Percentiles rank a stretch among this genome's conserved stretches.
Conservation (phyloP, 768 basidiomycete genomes). For the Naematelia encephala region DNA sequence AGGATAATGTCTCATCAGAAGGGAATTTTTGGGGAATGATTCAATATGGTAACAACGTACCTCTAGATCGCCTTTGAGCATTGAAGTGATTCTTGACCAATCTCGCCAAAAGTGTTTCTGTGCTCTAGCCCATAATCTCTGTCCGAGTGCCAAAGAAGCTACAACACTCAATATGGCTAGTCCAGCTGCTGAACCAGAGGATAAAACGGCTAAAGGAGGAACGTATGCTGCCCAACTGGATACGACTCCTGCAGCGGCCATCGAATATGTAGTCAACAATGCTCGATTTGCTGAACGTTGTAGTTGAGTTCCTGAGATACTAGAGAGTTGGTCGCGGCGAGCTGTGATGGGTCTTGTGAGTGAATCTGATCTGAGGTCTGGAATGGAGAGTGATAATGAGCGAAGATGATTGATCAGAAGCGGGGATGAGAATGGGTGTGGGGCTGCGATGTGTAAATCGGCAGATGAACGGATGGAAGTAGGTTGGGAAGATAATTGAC, state of each 20-base stretch:
- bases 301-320: slow-evolving; percentile 24
- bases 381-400: slow-evolving; percentile 32
- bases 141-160: slow-evolving; percentile 33
- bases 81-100: slow-evolving; percentile 36
- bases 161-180: slow-evolving; percentile 31
- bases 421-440: slow-evolving; percentile 40
- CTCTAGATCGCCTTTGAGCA: slow-evolving; percentile 42
- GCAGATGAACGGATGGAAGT: not conserved
- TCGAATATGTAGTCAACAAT: slow-evolving; percentile 22
- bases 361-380: slow-evolving; percentile 21
- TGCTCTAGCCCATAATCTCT: slow-evolving; percentile 35
- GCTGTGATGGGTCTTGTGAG: slow-evolving; percentile 31
- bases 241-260: slow-evolving; percentile 19
- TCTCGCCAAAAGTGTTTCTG: slow-evolving; percentile 45
- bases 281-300: slow-evolving; percentile 31
- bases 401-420: slow-evolving; percentile 45
- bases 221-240: slow-evolving; percentile 37
- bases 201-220: slow-evolving; percentile 26
- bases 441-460: not conserved
- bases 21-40: not conserved
- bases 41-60: slow-evolving; percentile 22
- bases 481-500: slow-evolving; percentile 15
- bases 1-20: not conserved
- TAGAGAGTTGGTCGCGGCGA: slow-evolving; percentile 34
- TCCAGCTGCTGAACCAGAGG: slow-evolving; percentile 25